Evolutionary conservation across 495 filamentous ascomycete genomes (phyloP).

Genomic region (Trichoderma asperelloides): DNA sequence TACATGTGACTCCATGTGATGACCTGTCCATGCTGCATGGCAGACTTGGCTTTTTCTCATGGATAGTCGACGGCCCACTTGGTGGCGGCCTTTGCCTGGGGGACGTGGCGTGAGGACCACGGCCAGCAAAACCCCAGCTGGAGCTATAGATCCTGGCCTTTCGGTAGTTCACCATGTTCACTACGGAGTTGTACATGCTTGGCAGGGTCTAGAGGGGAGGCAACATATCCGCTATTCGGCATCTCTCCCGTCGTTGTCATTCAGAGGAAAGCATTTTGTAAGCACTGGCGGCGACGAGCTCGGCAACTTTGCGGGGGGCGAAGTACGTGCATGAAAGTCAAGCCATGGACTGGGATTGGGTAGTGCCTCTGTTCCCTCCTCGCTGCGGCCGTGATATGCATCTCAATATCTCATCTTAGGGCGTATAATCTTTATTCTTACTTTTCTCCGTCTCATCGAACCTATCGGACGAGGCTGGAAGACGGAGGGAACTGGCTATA

Average conservation of each 20-base stretch:
- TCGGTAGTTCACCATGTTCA: background rate
- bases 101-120: background rate
- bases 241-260: background rate
- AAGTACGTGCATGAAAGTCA: background rate
- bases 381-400: background rate
- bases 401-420: background rate
- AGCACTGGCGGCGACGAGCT: background rate
- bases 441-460: background rate
- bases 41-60: background rate
- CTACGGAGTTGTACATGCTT: background rate
- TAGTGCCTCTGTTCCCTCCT: background rate
- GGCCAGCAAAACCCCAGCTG: background rate
- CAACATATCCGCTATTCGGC: background rate
- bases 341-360: constrained; percentile 3
- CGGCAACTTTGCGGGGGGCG: background rate
- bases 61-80: background rate
- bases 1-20: constrained; percentile 4
- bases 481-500: background rate
- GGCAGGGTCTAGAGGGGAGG: background rate
- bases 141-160: too few relatives aligned
- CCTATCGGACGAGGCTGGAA: background rate
- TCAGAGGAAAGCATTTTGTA: background rate
- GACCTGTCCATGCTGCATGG: background rate
- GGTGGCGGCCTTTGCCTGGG: background rate
- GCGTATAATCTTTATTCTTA: background rate